A percentile compares a stretch with the other conserved stretches of the same genome.
Conservation (phyloP, 352 stramenopile genomes). For the Pythium myriotylum region DNA sequence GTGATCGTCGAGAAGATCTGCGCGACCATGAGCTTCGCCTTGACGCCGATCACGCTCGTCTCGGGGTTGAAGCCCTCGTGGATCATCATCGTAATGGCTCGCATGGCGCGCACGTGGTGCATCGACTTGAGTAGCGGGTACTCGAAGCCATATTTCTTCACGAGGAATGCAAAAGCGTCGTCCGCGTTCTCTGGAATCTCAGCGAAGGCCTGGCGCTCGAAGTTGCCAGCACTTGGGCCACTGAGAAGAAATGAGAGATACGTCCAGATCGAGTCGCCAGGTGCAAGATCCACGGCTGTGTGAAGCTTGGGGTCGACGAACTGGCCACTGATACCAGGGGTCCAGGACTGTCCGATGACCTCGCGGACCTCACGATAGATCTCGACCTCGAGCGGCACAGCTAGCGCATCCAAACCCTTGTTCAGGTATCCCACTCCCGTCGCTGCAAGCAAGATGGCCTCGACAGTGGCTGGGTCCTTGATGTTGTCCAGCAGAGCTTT, state of each 20-base stretch:
- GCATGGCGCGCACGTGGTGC: conserved; percentile 18
- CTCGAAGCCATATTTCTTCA: conserved; percentile 5
- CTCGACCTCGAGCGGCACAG: conserved; percentile 22
- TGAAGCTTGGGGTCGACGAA: conserved; percentile 19
- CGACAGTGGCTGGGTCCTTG: conserved; percentile 8
- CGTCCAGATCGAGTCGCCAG: conserved; percentile 8
- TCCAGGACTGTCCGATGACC: conserved; percentile 20
- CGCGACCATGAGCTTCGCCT: conserved; percentile 14
- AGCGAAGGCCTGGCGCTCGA: conserved; percentile 10
- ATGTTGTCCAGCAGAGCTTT: conserved; percentile 7
- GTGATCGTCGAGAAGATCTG: conserved; percentile 25
- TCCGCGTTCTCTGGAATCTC: conserved; percentile 10
- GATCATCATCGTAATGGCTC: conserved; percentile 16
- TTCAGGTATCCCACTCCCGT: conserved; percentile 27
- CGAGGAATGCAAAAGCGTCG: conserved; percentile 3
- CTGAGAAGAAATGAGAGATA: conserved; percentile 14
- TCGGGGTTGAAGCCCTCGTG: conserved; percentile 17
- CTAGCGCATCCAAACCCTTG: conserved; percentile 27
- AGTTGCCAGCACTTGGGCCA: conserved; percentile 18
- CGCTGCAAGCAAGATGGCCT: conserved; percentile 14
- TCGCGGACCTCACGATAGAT: conserved; percentile 23
- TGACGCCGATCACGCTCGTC: conserved; percentile 18
- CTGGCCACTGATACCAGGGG: conserved; percentile 9
- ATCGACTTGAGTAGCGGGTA: conserved; percentile 16
- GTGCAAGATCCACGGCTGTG: conserved; percentile 9